phyloP scores from a whole-genome alignment of 371 early-diverging fungal genomes.

The Mucor mucedo region DNA sequence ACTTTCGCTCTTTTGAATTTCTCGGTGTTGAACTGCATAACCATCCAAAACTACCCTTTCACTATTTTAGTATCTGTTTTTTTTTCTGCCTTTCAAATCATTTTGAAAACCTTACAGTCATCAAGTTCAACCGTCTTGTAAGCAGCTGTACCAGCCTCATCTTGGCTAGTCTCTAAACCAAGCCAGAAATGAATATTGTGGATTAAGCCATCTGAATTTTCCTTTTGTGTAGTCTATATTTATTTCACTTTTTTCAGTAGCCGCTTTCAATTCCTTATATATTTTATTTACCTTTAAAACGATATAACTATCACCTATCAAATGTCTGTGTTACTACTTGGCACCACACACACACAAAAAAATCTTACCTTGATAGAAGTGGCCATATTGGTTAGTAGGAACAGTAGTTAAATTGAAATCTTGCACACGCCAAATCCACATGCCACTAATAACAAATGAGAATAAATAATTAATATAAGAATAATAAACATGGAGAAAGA shows the following conservation, averaged over 20 bases:
- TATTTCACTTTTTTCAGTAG: neutral
- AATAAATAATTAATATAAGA: neutral
- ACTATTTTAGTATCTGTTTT: neutral
- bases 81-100: neutral
- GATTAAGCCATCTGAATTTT: slow-evolving; percentile 60
- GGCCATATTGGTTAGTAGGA: slow-evolving; percentile 68
- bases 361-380: slow-evolving; percentile 67
- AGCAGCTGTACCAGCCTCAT: slow-evolving; percentile 89
- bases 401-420: slow-evolving; percentile 72
- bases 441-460: slow-evolving; percentile 49
- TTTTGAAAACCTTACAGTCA: slow-evolving; percentile 61
- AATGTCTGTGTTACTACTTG: slow-evolving; percentile 17
- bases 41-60: slow-evolving; percentile 61
- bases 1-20: slow-evolving; percentile 75
- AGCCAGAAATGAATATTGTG: slow-evolving; percentile 91
- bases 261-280: neutral
- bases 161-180: slow-evolving; percentile 73
- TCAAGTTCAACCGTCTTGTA: slow-evolving; percentile 91
- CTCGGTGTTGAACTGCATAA: slow-evolving; percentile 79
- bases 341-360: neutral
- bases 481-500: neutral
- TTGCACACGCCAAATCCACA: slow-evolving; percentile 85
- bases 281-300: slow-evolving; percentile 65
- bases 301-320: slow-evolving; percentile 74
- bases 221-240: slow-evolving; percentile 67